phyloP scores from a whole-genome alignment of 2,329 filamentous ascomycete genomes.

The Clonostachys rhizophaga region DNA sequence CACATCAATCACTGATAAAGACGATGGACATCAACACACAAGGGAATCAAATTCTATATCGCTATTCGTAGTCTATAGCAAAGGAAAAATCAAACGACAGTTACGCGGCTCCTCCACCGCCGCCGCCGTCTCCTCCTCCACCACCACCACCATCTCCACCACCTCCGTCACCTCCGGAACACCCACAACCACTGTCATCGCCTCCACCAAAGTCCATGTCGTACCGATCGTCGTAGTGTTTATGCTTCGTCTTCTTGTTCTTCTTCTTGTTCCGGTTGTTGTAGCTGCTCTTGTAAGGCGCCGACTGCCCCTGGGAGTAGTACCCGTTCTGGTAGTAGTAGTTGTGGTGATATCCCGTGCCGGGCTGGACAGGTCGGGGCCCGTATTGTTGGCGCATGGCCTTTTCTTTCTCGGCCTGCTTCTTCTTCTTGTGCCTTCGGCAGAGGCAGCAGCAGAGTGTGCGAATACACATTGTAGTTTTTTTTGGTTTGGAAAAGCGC shows the following conservation, averaged over 20 bases:
- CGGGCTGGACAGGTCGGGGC: neutral
- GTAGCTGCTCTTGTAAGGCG: neutral
- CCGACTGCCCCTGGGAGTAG: neutral
- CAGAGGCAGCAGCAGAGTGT: neutral
- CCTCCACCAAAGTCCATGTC: neutral
- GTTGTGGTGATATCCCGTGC: neutral
- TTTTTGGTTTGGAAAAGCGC: neutral
- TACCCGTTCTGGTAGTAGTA: neutral
- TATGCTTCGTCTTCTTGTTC: neutral
- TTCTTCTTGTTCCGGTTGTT: neutral
- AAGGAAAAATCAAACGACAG: neutral
- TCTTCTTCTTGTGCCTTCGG: neutral
- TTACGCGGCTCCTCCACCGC: neutral
- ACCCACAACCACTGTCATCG: neutral
- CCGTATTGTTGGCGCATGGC: neutral
- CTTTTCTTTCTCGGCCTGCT: neutral
- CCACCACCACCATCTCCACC: neutral
- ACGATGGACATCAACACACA: no score
- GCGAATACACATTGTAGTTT: neutral
- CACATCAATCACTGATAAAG: no score
- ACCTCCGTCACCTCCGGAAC: conserved; percentile 1
- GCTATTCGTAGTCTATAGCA: neutral
- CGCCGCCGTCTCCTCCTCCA: neutral
- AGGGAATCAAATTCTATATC: no score
- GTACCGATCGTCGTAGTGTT: neutral